Conservation (phyloP, 2,329 filamentous ascomycete species). For the Parafenestella ontariensis region DNA sequence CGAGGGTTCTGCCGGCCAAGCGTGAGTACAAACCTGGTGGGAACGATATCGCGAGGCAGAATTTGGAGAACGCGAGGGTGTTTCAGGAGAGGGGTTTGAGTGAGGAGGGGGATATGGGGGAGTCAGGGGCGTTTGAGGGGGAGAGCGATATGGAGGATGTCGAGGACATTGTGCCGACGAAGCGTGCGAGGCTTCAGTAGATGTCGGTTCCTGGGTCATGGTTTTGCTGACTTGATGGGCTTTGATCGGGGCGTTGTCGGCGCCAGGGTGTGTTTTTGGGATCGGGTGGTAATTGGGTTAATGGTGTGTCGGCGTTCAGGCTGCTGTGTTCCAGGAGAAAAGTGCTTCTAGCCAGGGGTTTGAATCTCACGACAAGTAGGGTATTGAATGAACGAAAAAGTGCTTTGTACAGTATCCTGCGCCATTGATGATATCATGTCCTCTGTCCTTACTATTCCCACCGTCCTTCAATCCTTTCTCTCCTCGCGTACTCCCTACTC, state of each 20-base stretch:
- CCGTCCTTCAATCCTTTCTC: not conserved
- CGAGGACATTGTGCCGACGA: constrained; percentile 4
- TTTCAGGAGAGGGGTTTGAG: constrained; percentile 14
- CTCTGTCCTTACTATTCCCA: not conserved
- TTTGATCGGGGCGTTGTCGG: too few relatives aligned
- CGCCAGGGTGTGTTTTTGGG: not conserved
- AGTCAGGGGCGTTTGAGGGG: constrained; percentile 13
- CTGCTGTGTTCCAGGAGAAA: not conserved
- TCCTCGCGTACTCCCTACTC: constrained; percentile 19
- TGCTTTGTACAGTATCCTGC: constrained; percentile 35
- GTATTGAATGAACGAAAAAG: constrained; percentile 26
- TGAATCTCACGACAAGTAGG: not conserved
- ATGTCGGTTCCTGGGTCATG: not conserved
- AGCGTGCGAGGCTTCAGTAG: constrained; percentile 2
- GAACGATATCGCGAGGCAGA: constrained; percentile 37
- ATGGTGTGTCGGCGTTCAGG: not conserved
- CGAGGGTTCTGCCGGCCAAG: constrained; percentile 15
- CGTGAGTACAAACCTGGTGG: constrained; percentile 31
- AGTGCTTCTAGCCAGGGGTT: not conserved
- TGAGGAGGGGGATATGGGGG: constrained; percentile 3
- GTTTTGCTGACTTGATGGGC: not conserved
- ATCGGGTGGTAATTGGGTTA: not conserved
- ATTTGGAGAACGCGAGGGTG: constrained; percentile 26
- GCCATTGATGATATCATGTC: not conserved
- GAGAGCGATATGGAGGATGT: constrained; percentile 13